phyloP scores from a whole-genome alignment of 768 basidiomycete genomes.

The Auricularia heimuer region DNA sequence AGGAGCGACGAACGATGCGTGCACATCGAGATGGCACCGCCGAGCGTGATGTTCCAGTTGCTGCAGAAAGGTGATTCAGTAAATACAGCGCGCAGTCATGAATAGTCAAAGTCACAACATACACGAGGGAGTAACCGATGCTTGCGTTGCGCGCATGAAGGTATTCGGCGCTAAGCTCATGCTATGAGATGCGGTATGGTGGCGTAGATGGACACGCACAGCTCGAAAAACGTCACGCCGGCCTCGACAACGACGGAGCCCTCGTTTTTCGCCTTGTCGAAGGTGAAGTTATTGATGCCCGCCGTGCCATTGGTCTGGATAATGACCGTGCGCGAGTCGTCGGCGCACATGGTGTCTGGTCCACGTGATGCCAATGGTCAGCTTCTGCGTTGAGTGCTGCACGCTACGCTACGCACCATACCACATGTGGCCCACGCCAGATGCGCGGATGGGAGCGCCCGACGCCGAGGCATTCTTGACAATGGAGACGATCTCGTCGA shows the following conservation, averaged over 20 bases:
- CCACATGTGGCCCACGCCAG: conserved; percentile 2
- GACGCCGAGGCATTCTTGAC: conserved; percentile 6
- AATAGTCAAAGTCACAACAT: background rate
- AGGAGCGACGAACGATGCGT: background rate
- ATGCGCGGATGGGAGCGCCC: conserved; percentile 6
- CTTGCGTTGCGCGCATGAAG: conserved; percentile 6
- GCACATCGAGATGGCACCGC: conserved; percentile 1
- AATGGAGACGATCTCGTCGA: conserved; percentile 7
- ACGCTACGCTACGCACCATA: background rate
- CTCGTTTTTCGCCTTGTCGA: conserved; percentile 1
- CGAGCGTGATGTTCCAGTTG: conserved; percentile 1
- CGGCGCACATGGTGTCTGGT: conserved; percentile 4
- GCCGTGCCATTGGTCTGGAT: conserved; percentile 6
- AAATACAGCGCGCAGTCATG: background rate
- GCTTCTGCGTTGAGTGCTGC: background rate
- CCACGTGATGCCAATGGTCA: background rate
- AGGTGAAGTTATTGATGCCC: conserved; percentile 2
- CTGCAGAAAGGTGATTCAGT: background rate
- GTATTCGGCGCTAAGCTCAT: conserved; percentile 1
- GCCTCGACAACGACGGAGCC: conserved; percentile 1
- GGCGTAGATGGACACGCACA: background rate
- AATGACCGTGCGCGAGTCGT: conserved; percentile 6
- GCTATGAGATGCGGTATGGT: background rate
- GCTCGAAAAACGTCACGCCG: conserved; percentile 7
- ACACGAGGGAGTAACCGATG: conserved; percentile 7